phyloP scores from a whole-genome alignment of 1,284 basidiomycete genomes.

The Moesziomyces aphidis region DNA sequence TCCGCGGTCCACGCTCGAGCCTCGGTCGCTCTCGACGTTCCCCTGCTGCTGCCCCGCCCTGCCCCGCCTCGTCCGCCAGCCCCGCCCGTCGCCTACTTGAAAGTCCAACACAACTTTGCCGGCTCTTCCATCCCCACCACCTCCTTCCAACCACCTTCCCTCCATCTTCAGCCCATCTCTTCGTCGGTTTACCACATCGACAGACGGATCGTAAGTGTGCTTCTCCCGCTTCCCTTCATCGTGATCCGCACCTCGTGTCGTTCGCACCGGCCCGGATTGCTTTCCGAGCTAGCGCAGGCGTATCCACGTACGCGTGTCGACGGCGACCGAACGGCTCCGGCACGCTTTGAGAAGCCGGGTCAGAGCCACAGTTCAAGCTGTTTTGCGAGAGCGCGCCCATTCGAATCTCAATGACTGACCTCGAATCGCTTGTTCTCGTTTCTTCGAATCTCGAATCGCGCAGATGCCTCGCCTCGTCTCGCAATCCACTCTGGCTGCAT shows the following conservation, averaged over 20 bases:
- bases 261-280: too few species aligned
- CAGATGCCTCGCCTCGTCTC: conserved; percentile 59
- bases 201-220: conserved; percentile 37
- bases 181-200: conserved; percentile 22
- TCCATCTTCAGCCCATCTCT: conserved; percentile 7
- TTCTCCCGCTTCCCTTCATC: not conserved
- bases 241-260: not conserved
- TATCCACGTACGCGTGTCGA: too few species aligned
- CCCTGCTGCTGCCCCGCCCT: too few species aligned
- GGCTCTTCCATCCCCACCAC: conserved; percentile 12
- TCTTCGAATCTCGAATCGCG: not conserved
- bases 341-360: too few species aligned
- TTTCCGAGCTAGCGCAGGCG: too few species aligned
- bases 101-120: conserved; percentile 5
- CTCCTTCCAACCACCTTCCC: conserved; percentile 4
- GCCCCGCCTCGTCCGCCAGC: not conserved
- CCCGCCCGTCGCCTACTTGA: conserved; percentile 9
- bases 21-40: too few species aligned
- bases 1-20: not conserved
- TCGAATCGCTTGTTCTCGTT: not conserved
- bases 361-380: too few species aligned
- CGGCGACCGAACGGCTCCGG: too few species aligned
- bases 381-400: too few species aligned
- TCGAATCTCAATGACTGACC: not conserved
- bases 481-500: conserved; percentile 47